Evolutionary conservation across 2,329 filamentous ascomycete species (phyloP).

Genomic region (Fusarium sp.): DNA sequence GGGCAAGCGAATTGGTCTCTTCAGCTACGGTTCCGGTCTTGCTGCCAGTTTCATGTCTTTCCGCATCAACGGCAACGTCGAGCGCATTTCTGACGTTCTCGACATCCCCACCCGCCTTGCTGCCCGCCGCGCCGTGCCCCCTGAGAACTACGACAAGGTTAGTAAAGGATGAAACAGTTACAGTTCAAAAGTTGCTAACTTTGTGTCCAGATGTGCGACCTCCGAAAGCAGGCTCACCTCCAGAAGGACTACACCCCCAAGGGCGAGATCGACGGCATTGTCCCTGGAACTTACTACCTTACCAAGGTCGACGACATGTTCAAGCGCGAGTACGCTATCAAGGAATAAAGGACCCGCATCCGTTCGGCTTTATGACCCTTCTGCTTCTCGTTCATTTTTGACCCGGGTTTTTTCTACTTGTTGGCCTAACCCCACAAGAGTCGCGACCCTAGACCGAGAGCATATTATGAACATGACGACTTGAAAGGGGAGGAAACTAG

Average conservation of each 20-base stretch:
- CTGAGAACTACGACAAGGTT: constrained; percentile 77
- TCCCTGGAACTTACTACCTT: constrained; percentile 77
- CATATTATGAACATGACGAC: constrained; percentile 39
- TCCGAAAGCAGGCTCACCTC: constrained; percentile 83
- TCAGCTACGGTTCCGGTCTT: constrained; percentile 81
- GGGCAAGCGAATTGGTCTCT: constrained; percentile 76
- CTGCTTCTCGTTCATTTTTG: constrained; percentile 26
- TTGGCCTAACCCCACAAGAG: constrained; percentile 15
- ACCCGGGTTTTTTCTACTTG: constrained; percentile 28
- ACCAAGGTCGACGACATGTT: constrained; percentile 85
- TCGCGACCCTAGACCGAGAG: constrained; percentile 21
- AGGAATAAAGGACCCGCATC: constrained; percentile 62
- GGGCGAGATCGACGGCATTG: constrained; percentile 72
- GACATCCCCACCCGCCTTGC: constrained; percentile 74
- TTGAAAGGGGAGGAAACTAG: constrained; percentile 36
- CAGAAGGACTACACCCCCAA: constrained; percentile 78
- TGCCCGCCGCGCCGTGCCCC: constrained; percentile 69
- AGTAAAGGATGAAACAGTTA: constrained; percentile 45
- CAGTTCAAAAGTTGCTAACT: constrained; percentile 32
- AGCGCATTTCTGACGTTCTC: constrained; percentile 70
- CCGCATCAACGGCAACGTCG: constrained; percentile 74
- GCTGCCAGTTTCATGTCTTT: constrained; percentile 76
- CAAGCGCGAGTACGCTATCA: constrained; percentile 78
- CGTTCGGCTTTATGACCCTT: constrained; percentile 23
- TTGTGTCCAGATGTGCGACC: constrained; percentile 71